Evolutionary conservation across 768 basidiomycete genomes (phyloP).

Genomic region (Tricholoma terreum): DNA sequence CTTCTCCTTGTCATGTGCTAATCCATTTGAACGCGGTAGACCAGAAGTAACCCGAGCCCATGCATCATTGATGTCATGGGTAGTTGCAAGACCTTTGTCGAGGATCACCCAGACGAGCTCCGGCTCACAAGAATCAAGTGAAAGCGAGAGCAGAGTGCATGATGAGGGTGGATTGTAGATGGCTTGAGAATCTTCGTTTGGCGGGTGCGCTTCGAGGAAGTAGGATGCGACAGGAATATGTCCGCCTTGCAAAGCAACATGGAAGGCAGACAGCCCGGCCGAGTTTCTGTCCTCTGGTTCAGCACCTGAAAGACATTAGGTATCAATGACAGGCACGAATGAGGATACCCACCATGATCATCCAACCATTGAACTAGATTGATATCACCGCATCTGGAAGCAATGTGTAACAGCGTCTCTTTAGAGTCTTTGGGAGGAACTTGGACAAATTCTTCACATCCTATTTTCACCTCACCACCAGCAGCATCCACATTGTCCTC

Average conservation of each 20-base stretch:
- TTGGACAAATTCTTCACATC: slow-evolving; percentile 51
- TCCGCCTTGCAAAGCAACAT: slow-evolving; percentile 56
- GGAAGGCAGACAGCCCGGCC: slow-evolving; percentile 58
- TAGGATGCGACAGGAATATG: slow-evolving; percentile 50
- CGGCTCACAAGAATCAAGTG: slow-evolving; percentile 59
- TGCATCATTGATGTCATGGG: slow-evolving; percentile 46
- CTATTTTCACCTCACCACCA: slow-evolving; percentile 63
- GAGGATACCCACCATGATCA: slow-evolving; percentile 54
- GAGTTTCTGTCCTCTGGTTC: slow-evolving; percentile 70
- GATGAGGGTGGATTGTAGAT: slow-evolving; percentile 47
- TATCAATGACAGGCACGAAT: slow-evolving; percentile 12
- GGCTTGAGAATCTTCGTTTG: slow-evolving; percentile 46
- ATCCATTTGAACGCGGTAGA: slow-evolving; percentile 18
- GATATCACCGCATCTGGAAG: slow-evolving; percentile 49
- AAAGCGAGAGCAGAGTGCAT: slow-evolving; percentile 50
- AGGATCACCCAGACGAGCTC: slow-evolving; percentile 64
- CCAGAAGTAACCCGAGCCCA: slow-evolving; percentile 48
- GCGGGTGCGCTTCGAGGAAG: slow-evolving; percentile 61
- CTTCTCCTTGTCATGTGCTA: slow-evolving; percentile 30
- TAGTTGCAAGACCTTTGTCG: slow-evolving; percentile 49
- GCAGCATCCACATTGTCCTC: slow-evolving; percentile 69
- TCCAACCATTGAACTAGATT: slow-evolving; percentile 68
- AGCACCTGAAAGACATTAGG: slow-evolving; percentile 46
- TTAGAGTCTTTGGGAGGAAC: slow-evolving; percentile 46
- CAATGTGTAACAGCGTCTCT: slow-evolving; percentile 73